Percentiles rank a stretch among this genome's conserved stretches.
Conservation (phyloP, 805 yeast genomes). For the Candida ipomoeae region DNA sequence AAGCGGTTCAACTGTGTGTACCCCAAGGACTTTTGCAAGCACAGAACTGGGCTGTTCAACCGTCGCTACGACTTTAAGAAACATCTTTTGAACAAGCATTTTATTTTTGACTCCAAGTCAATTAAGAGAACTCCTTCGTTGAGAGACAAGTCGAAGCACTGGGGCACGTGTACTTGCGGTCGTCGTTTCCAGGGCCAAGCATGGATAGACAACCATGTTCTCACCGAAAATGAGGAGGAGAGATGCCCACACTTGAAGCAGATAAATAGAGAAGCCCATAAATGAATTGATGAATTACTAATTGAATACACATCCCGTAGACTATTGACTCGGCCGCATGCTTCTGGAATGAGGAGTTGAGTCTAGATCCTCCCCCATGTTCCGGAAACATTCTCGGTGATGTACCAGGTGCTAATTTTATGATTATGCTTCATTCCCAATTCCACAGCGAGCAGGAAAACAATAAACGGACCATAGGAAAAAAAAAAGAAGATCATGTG, state of each 20-base stretch:
- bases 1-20: slow-evolving; percentile 56
- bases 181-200: slow-evolving; percentile 27
- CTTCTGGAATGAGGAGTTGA: background rate
- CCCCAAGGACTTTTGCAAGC: slow-evolving; percentile 52
- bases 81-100: slow-evolving; percentile 59
- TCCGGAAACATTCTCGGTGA: background rate
- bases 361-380: background rate
- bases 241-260: slow-evolving; percentile 18
- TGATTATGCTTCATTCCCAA: background rate
- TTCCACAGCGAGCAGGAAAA: background rate
- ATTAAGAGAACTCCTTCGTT: slow-evolving; percentile 46
- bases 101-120: slow-evolving; percentile 46
- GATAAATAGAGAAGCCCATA: background rate
- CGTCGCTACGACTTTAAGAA: slow-evolving; percentile 67
- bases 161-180: slow-evolving; percentile 50
- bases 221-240: slow-evolving; percentile 20
- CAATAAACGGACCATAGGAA: background rate
- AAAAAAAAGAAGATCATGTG: background rate
- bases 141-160: slow-evolving; percentile 46
- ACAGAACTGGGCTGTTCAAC: slow-evolving; percentile 59
- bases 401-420: background rate
- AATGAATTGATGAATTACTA: background rate
- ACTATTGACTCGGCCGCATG: no score
- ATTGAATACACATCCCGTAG: background rate
- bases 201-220: slow-evolving; percentile 37